Percentiles rank a stretch among this genome's conserved stretches.
Conservation (phyloP, 176 grass and related monocot genomes). For the Thalia dealbata region DNA sequence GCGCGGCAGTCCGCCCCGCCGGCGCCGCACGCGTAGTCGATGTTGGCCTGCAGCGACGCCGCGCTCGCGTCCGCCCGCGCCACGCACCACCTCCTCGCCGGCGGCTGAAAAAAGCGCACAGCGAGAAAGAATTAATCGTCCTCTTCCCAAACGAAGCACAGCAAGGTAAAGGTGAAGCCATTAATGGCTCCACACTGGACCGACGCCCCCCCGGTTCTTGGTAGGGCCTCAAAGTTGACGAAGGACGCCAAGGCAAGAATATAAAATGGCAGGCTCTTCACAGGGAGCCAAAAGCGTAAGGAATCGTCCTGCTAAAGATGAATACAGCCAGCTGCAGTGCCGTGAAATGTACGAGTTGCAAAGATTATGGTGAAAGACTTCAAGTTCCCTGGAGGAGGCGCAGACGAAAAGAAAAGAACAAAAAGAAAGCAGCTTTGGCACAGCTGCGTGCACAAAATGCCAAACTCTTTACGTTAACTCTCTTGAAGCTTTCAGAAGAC, state of each 20-base stretch:
- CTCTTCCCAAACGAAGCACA: neutral
- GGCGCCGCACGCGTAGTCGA: constrained; percentile 8
- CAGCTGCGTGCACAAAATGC: neutral
- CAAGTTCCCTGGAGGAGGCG: neutral
- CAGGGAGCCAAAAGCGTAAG: neutral
- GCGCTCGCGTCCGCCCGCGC: neutral
- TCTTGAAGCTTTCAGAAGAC: neutral
- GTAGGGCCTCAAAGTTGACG: neutral
- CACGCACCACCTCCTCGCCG: constrained; percentile 10
- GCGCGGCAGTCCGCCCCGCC: constrained; percentile 5
- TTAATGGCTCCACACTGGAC: neutral
- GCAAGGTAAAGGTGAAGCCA: neutral
- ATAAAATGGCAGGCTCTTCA: no score
- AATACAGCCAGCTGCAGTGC: neutral
- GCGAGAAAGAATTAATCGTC: neutral
- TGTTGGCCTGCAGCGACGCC: constrained; percentile 8
- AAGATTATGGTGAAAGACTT: neutral
- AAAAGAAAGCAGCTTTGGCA: neutral
- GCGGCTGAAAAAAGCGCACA: neutral
- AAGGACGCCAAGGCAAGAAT: neutral
- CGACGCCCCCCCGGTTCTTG: neutral
- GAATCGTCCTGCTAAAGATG: neutral
- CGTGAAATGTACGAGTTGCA: no score
- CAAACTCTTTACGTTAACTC: neutral
- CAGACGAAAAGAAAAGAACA: neutral